Evolutionary conservation across 2,329 filamentous ascomycete species (phyloP).

Genomic region (Neurospora sp.): DNA sequence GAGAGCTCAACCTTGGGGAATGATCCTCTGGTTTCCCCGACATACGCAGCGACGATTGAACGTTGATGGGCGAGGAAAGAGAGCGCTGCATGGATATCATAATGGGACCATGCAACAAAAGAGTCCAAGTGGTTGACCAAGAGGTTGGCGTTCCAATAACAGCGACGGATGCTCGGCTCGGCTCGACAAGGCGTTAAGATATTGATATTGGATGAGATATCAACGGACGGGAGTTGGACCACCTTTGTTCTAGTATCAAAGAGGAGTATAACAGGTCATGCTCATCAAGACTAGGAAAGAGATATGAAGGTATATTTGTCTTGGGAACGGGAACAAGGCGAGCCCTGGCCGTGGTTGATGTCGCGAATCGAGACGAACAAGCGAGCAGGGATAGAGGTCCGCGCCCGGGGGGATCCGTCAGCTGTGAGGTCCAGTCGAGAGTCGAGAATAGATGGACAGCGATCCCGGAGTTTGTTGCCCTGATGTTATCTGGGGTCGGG

Average conservation of each 20-base stretch:
- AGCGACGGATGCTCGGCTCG: constrained; percentile 6
- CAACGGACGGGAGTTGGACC: neutral
- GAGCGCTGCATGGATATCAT: constrained; percentile 56
- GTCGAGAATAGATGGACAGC: neutral
- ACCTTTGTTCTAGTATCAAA: neutral
- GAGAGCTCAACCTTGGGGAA: constrained; percentile 6
- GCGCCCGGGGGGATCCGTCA: neutral
- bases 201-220: neutral
- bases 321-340: neutral
- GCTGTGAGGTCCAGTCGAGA: neutral
- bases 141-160: constrained; percentile 11
- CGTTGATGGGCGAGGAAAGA: constrained; percentile 51
- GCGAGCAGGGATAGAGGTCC: neutral
- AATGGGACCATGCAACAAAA: constrained; percentile 35
- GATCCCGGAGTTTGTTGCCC: neutral
- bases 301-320: neutral
- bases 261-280: neutral
- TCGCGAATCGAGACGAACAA: neutral
- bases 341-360: neutral
- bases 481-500: neutral
- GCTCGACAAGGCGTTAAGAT: constrained; percentile 2
- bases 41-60: constrained; percentile 50
- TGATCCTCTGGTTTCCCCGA: constrained; percentile 21
- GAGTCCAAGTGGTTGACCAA: constrained; percentile 18
- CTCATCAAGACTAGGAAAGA: neutral